Evolutionary conservation across 108 stramenopile species (phyloP), one percentile per base, ranked within the genome.

Genomic region (Fragilaria crotonensis): DNA sequence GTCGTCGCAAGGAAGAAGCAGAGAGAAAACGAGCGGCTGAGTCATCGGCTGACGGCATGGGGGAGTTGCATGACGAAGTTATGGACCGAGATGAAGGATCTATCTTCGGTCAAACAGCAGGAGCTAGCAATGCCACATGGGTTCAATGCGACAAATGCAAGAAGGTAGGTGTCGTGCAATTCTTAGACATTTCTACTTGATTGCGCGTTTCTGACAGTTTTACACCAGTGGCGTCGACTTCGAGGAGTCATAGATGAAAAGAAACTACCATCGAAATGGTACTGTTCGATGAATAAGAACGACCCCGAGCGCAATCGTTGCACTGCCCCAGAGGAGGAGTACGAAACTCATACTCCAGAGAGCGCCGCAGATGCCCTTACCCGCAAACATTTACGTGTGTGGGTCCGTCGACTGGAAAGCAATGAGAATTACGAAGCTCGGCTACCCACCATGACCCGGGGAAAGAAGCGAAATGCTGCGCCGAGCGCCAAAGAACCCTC

Each of bases 101-200:
- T 3, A 93, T 93, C 46, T 93, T 89, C 66, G 87, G 87, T 20
- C 87, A 87, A 49, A 89, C 91, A 33, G 68, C 81, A 14, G 91
- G 91, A 28, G 36, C 73, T 14, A 79, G 68, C 68, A 87, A 93
- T 61, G 76, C 84, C 22, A 89, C 87, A 44, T 93, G 91, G 90
- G 91, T 93, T 18, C 81, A 89, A 60, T 93, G 91, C 62, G 91
- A 93, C 77, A 84, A 80, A 45, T 93, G 91, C 68, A 85, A 89
- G 58, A 93, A 93, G 79, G 83, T 84, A 33, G 60, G 78, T 21
- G n/a, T n/a, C n/a, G n/a, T n/a, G 19, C n/a, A n/a, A n/a, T n/a
- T 5, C 4, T 11, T 25, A n/a, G 2, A 51, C 54, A 4, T 0
- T 33, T 52, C 54, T 17, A 30, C 9, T 25, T 54, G 26, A 3